Evolutionary conservation across 2,329 filamentous ascomycete genomes (phyloP), one percentile per base, ranked within the genome.

Genomic region (Trichophyton verrucosum): DNA sequence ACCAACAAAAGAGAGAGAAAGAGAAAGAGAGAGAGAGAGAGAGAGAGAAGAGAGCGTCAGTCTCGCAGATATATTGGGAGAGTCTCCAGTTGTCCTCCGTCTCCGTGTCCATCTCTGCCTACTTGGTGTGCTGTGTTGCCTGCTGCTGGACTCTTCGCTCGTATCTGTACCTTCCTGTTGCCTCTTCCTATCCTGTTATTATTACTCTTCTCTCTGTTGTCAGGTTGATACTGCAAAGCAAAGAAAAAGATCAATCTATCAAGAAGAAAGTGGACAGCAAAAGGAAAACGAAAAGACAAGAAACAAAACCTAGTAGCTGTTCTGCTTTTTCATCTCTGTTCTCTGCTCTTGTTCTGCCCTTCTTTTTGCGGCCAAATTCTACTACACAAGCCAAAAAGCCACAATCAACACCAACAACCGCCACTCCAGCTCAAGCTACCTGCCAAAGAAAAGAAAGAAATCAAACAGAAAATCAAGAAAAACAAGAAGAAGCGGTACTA

Each of bases 131-230:
- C 49, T 33, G 49, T 33, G 49, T 44, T 55, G 49, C 49, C 49
- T 55, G 27, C 49, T 55, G 27, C 15, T 55, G 30, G 49, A n/a
- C 49, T n/a, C 49, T 3, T 17, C 49, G 17, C 27, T 33, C 15
- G 17, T 55, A 36, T 55, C 49, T 55, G 49, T 55, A 17, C 27
- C 49, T 55, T 55, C 49, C 49, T 55, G 49, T 55, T 55, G 49
- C 49, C 49, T 55, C 27, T 55, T 13, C 27, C 33, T 36, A 5
- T 55, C 27, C n/a, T 55, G 49, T 55, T 55, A 36, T 55, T 55
- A 55, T 27, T 55, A 33, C 33, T 27, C 11, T 27, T 15, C 20
- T 33, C 7, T 33, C 49, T 33, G 11, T 53, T 49, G 27, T 11
- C 49, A n/a, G 49, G 27, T 55, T 36, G 49, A 55, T 55, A 55